Evolutionary conservation across 1,284 basidiomycete genomes (phyloP).

Genomic region (Bjerkandera adusta): DNA sequence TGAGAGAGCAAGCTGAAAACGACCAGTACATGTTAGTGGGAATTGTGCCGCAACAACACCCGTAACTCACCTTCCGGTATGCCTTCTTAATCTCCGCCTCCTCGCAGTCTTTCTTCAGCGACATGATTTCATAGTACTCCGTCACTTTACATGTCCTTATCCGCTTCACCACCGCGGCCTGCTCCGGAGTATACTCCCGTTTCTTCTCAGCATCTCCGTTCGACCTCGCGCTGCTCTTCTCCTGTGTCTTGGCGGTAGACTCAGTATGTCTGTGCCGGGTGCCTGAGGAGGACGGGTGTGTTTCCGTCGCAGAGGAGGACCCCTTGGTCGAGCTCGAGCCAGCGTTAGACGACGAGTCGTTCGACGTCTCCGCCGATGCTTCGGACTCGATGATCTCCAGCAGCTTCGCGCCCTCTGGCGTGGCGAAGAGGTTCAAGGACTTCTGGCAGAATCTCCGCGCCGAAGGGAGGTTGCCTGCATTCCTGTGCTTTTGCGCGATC

Average conservation of each 20-base stretch:
- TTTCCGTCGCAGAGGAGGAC: conserved; percentile 51
- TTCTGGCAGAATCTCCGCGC: conserved; percentile 93
- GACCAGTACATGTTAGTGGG: background rate
- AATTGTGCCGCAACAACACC: background rate
- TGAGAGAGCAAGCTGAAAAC: conserved; percentile 80
- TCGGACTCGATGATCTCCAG: conserved; percentile 63
- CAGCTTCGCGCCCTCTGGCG: conserved; percentile 73
- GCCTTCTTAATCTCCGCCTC: conserved; percentile 95
- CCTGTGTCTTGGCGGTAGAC: conserved; percentile 23
- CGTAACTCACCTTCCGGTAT: conserved; percentile 82
- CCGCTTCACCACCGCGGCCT: conserved; percentile 83
- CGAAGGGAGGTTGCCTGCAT: conserved; percentile 68
- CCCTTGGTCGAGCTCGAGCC: conserved; percentile 30
- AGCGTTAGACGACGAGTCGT: conserved; percentile 27
- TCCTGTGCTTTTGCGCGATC: conserved; percentile 75
- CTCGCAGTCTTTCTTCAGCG: conserved; percentile 81
- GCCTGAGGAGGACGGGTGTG: conserved; percentile 67
- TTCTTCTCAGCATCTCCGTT: conserved; percentile 45
- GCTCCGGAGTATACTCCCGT: conserved; percentile 86
- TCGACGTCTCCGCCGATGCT: conserved; percentile 27
- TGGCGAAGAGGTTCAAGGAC: conserved; percentile 81
- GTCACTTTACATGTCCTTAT: conserved; percentile 85
- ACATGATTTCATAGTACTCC: conserved; percentile 93
- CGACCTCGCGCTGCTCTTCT: conserved; percentile 39
- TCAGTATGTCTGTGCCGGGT: conserved; percentile 47